phyloP scores from a whole-genome alignment of 2,329 filamentous ascomycete species.

The Zymoseptoria crescenta region DNA sequence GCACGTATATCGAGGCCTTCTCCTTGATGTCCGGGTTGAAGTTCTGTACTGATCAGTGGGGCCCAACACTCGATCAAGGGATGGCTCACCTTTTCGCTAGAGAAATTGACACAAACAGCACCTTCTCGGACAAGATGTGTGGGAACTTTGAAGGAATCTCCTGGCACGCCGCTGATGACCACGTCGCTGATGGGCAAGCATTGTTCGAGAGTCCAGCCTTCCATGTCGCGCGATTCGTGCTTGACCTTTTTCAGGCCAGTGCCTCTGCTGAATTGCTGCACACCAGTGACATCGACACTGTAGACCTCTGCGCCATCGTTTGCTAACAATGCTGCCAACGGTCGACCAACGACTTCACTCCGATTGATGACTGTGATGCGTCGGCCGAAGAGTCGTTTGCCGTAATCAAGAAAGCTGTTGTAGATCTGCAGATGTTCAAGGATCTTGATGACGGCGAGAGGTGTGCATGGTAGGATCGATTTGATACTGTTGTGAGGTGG shows the following conservation, averaged over 20 bases:
- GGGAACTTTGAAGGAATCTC: slow-evolving; percentile 82
- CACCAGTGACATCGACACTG: slow-evolving; percentile 83
- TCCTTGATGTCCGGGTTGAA: slow-evolving; percentile 87
- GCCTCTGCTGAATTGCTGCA: slow-evolving; percentile 87
- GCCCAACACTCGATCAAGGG: not conserved
- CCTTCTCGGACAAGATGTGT: slow-evolving; percentile 76
- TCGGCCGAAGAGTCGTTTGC: slow-evolving; percentile 86
- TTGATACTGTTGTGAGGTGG: slow-evolving; percentile 69
- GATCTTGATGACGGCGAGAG: slow-evolving; percentile 92
- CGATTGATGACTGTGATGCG: slow-evolving; percentile 96
- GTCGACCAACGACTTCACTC: slow-evolving; percentile 89
- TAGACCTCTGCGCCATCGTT: slow-evolving; percentile 96
- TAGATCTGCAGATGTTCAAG: slow-evolving; percentile 93
- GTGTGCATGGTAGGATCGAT: slow-evolving; percentile 90
- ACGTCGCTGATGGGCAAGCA: slow-evolving; percentile 85
- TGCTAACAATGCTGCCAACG: slow-evolving; percentile 82
- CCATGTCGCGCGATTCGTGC: slow-evolving; percentile 80
- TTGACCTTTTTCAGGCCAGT: slow-evolving; percentile 75
- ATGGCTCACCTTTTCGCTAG: slow-evolving; percentile 63
- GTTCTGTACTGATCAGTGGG: slow-evolving; percentile 47
- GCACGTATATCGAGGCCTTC: slow-evolving; percentile 93
- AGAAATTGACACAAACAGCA: slow-evolving; percentile 98
- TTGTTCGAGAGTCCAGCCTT: slow-evolving; percentile 69
- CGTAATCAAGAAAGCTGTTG: slow-evolving; percentile 86
- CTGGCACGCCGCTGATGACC: slow-evolving; percentile 86